Evolutionary conservation across 1,139 yeast genomes (phyloP).

Genomic region (Hanseniaspora sp.): DNA sequence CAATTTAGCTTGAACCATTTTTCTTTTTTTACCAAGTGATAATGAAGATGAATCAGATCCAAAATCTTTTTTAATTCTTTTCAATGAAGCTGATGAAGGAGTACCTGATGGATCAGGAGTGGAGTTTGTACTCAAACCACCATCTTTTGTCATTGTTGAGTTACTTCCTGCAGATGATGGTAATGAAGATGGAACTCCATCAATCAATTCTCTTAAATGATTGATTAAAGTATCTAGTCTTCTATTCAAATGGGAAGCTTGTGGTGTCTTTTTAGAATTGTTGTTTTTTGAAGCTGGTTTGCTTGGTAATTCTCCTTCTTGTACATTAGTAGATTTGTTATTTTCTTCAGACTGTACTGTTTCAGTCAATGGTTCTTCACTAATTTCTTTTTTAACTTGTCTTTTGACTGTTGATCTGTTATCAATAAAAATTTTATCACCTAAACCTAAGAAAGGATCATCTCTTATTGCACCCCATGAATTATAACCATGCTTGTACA

Average conservation of each 20-base stretch:
- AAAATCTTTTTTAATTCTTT: conserved; percentile 13
- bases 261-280: conserved; percentile 60
- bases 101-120: conserved; percentile 6
- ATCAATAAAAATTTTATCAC: conserved; percentile 67
- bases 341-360: neutral
- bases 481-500: conserved; percentile 88
- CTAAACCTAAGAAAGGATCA: conserved; percentile 81
- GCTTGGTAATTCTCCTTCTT: neutral
- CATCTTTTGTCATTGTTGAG: neutral
- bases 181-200: conserved; percentile 15
- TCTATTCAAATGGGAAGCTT: conserved; percentile 87
- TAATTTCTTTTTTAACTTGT: conserved; percentile 20
- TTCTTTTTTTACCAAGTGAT: conserved; percentile 16
- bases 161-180: neutral
- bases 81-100: neutral
- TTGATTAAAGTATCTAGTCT: conserved; percentile 77
- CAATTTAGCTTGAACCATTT: conserved; percentile 2
- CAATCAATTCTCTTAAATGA: conserved; percentile 38
- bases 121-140: neutral
- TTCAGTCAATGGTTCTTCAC: neutral
- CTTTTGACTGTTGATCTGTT: conserved; percentile 26
- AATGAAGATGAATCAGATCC: conserved; percentile 3
- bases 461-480: conserved; percentile 91
- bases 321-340: neutral
- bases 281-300: conserved; percentile 16